Conservation (phyloP, 169 alveolate species). For the Eimeria sp. region DNA sequence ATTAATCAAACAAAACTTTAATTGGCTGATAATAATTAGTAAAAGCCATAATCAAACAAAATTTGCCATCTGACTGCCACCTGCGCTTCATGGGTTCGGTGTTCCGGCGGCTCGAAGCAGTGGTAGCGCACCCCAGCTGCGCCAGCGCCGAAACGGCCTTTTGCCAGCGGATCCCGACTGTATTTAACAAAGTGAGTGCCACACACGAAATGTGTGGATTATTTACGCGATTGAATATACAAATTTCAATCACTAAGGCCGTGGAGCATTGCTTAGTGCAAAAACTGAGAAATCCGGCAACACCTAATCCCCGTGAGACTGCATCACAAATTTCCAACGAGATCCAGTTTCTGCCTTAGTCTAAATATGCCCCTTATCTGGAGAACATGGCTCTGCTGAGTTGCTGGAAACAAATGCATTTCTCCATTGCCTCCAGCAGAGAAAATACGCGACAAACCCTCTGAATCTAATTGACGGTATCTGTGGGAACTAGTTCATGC, state of each 20-base stretch:
- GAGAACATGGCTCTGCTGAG: background rate
- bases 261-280: background rate
- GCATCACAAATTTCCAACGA: background rate
- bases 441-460: background rate
- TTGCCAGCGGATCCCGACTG: background rate
- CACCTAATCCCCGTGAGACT: background rate
- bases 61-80: background rate
- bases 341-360: background rate
- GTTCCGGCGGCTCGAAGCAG: constrained; percentile 25
- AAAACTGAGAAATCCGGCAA: background rate
- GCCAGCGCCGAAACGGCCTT: constrained; percentile 11
- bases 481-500: too few species aligned
- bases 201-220: too few species aligned
- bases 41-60: background rate
- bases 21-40: background rate
- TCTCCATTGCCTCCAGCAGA: background rate
- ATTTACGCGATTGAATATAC: background rate
- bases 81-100: background rate
- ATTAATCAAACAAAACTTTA: background rate
- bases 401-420: background rate
- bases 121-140: constrained; percentile 28
- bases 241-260: background rate
- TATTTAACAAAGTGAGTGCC: background rate
- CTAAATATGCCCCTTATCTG: background rate
- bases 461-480: background rate